Evolutionary conservation across 2,329 filamentous ascomycete species (phyloP).

Genomic region (Exophiala dermatitidis): DNA sequence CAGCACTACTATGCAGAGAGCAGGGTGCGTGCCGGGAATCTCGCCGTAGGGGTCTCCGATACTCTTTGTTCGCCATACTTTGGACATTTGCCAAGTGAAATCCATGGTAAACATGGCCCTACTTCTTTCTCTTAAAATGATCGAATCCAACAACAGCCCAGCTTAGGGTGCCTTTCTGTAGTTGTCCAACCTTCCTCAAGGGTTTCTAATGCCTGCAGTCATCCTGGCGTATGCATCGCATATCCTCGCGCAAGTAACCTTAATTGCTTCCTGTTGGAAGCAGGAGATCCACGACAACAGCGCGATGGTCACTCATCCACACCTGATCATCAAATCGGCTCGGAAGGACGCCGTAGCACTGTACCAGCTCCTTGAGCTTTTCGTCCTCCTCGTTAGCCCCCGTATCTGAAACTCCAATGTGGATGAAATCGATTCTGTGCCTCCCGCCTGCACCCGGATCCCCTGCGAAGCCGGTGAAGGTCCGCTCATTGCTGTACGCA

Average conservation of each 20-base stretch:
- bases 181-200: too few relatives aligned
- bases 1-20: too few relatives aligned
- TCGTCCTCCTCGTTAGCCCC: conserved; percentile 9
- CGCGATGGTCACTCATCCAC: conserved; percentile 50
- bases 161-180: too few relatives aligned
- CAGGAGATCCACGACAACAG: conserved; percentile 47
- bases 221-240: too few relatives aligned
- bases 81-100: too few relatives aligned
- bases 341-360: conserved; percentile 46
- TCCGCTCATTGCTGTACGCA: conserved; percentile 46
- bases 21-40: too few relatives aligned
- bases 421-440: conserved; percentile 48
- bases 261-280: not conserved
- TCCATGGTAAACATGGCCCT: too few relatives aligned
- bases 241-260: not conserved
- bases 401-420: conserved; percentile 31
- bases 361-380: conserved; percentile 35
- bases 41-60: too few relatives aligned
- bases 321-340: conserved; percentile 52
- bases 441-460: conserved; percentile 31
- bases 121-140: too few relatives aligned
- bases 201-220: too few relatives aligned
- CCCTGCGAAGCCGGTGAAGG: conserved; percentile 48
- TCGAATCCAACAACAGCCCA: too few relatives aligned
- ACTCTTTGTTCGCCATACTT: too few relatives aligned